A percentile compares a stretch with the other conserved stretches of the same genome.
Conservation (phyloP, 2,329 filamentous ascomycete genomes). For the Ascochyta koolunga region DNA sequence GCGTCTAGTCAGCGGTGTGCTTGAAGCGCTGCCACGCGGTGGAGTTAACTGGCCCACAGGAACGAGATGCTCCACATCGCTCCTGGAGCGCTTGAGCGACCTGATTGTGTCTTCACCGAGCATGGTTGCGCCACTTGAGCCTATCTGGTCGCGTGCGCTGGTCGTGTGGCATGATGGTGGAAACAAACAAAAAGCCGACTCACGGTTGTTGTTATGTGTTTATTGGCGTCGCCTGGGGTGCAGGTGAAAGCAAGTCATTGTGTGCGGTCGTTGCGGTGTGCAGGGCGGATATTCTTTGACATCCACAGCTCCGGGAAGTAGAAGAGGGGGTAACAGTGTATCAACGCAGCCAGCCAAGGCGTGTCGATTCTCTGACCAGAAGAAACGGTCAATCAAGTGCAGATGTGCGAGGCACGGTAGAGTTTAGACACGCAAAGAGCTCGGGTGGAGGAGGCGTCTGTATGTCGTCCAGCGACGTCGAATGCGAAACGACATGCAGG, state of each 20-base stretch:
- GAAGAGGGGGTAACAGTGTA: conserved; percentile 3
- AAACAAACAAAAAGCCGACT: conserved; percentile 24
- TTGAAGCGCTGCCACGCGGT: conserved; percentile 14
- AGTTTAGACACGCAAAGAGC: conserved; percentile 4
- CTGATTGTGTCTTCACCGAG: conserved; percentile 24
- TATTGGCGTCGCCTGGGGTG: conserved; percentile 19
- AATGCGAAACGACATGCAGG: conserved; percentile 30
- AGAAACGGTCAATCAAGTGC: not conserved
- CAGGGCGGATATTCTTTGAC: conserved; percentile 22
- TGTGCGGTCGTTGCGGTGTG: conserved; percentile 29
- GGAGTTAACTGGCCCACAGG: conserved; percentile 23
- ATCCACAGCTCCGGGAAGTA: conserved; percentile 22
- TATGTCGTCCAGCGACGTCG: conserved; percentile 15
- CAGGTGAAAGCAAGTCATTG: conserved; percentile 37
- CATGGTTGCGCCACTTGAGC: conserved; percentile 19
- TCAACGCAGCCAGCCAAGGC: conserved; percentile 12
- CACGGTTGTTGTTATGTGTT: conserved; percentile 23
- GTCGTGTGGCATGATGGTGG: conserved; percentile 14
- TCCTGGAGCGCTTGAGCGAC: conserved; percentile 34
- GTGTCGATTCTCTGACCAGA: not conserved
- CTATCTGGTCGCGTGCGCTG: not conserved
- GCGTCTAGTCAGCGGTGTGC: conserved; percentile 12
- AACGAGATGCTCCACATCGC: conserved; percentile 27
- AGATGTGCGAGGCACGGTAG: conserved; percentile 1
- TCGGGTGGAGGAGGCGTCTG: conserved; percentile 5